Conservation (phyloP, 2,329 filamentous ascomycete genomes). For the Apiospora koreana region DNA sequence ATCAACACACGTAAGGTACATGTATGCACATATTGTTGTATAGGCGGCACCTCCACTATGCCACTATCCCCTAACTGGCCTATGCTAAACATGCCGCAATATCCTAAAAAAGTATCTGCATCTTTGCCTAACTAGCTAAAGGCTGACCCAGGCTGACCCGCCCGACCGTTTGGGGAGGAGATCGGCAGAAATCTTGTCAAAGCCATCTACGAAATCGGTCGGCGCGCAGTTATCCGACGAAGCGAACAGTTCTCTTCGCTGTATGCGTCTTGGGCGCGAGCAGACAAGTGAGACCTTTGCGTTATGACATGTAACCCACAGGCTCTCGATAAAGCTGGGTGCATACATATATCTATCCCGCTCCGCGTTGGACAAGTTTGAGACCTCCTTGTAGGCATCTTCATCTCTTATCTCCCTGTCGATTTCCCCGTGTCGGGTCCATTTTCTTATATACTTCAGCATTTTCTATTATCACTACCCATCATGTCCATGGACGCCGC, state of each 20-base stretch:
- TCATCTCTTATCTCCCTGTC: background rate
- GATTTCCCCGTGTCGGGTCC: background rate
- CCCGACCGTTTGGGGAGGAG: background rate
- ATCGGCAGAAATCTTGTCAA: background rate
- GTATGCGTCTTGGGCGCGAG: background rate
- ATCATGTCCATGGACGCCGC: constrained; percentile 10
- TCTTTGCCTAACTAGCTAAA: background rate
- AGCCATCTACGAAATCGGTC: background rate
- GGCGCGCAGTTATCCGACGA: background rate
- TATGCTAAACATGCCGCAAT: background rate
- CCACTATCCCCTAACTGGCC: background rate
- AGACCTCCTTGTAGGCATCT: background rate
- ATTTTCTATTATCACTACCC: background rate
- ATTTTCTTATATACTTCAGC: background rate
- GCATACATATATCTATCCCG: background rate
- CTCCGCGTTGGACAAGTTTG: background rate
- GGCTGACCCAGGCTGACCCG: background rate
- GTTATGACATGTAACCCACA: background rate
- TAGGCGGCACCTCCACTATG: background rate
- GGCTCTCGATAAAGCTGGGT: background rate
- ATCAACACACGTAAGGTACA: background rate
- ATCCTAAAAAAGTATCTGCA: background rate
- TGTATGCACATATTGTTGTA: background rate
- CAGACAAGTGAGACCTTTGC: background rate
- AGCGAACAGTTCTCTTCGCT: background rate